Evolutionary conservation across 164 flowering plant species (phyloP), one percentile per base, ranked within the genome.

Genomic region (Buxus sempervirens): DNA sequence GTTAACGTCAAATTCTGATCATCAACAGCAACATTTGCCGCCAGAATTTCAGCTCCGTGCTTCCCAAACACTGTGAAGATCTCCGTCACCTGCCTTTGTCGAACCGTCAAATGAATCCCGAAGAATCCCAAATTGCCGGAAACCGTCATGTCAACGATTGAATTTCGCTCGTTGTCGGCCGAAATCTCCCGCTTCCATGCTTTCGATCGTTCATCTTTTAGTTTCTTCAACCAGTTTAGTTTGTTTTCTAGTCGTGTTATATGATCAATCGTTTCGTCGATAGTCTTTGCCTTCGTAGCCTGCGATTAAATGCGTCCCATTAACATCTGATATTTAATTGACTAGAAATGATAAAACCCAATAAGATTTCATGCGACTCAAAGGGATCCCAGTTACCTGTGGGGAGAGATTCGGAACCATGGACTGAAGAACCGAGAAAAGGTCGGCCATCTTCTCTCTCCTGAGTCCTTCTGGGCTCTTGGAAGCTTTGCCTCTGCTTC

Each of bases 31-130:
- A 77, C 24, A 21, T 32, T 67, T 13, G 77, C 67, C 26, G 63
- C 77, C 67, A 77, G 64, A 32, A 73, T 69, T 53, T 77, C 77
- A 14, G 72, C 70, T 38, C 57, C 21, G 27, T 68, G 56, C 57
- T 58, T 67, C 41, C 74, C 65, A 26, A 77, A 71, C 55, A 77
- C 73, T 63, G 7, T 61, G 51, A 77, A 23, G 27, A 74, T 62
- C 7, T 65, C 57, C 27, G 24, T 19, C 59, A 64, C 61, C 23
- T 63, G 28, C 22, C 63, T 57, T 23, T 19, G 60, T 2, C 49
- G 53, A 22, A 26, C 26, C 53, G 15, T 62, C 36, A 61, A 48
- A 19, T 68, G 57, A 22, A 74, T 57, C 22, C 69, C 77, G 19
- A 77, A 70, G 22, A 77, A 68, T 10, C 60, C 64, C 0, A 67